Conservation (phyloP, 2,329 filamentous ascomycete genomes). For the Aspergillus fischeri region DNA sequence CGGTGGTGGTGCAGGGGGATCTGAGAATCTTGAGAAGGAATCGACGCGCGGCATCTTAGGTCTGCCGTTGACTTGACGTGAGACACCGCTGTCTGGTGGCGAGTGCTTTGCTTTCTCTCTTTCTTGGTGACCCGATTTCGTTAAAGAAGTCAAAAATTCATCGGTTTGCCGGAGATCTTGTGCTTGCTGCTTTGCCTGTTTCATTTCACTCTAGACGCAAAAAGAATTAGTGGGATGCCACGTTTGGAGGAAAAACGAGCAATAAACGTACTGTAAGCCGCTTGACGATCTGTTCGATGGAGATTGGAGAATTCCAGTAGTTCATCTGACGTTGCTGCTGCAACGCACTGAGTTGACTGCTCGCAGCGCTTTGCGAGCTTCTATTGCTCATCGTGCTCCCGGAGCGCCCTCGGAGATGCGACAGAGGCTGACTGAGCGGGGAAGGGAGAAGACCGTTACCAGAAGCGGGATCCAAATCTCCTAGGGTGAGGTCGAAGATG, state of each 20-base stretch:
- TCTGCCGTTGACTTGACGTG: conserved; percentile 43
- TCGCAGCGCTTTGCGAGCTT: conserved; percentile 52
- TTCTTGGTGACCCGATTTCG: conserved; percentile 65
- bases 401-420: conserved; percentile 65
- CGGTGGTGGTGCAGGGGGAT: conserved; percentile 87
- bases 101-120: conserved; percentile 47
- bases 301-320: conserved; percentile 83
- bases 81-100: conserved; percentile 42
- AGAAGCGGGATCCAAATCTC: conserved; percentile 76
- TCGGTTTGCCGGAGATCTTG: conserved; percentile 79
- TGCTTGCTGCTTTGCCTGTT: conserved; percentile 79
- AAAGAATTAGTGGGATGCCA: conserved; percentile 11
- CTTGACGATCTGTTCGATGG: conserved; percentile 92
- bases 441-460: conserved; percentile 69
- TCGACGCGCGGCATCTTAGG: conserved; percentile 59
- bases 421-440: conserved; percentile 60
- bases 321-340: conserved; percentile 72
- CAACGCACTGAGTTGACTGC: conserved; percentile 54
- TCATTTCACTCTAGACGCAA: conserved; percentile 71
- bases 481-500: conserved; percentile 83
- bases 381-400: conserved; percentile 64
- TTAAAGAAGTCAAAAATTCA: conserved; percentile 71
- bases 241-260: conserved; percentile 3
- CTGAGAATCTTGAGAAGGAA: conserved; percentile 78
- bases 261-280: conserved; percentile 62